These are phyloP conservation scores for Cladosporium sp. DNA, from an alignment of 2,329 filamentous ascomycete species.

Conservation along the genomic window DNA sequence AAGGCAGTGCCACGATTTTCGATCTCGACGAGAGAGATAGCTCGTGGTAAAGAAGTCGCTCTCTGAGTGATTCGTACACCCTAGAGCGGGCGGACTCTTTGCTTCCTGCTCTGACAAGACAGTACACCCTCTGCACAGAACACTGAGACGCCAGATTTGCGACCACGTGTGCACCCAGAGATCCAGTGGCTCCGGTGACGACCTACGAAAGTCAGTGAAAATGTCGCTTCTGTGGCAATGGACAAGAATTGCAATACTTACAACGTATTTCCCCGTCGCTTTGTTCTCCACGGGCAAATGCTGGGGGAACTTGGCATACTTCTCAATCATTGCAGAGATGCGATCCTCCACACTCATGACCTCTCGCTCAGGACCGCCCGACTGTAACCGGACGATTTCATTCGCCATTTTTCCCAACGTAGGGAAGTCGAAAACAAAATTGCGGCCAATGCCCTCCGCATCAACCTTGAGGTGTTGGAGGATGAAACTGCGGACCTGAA, in stretches of 20 bases:
- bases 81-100: slow-evolving; percentile 29
- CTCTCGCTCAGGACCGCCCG: slow-evolving; percentile 29
- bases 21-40: slow-evolving; percentile 20
- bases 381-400: slow-evolving; percentile 41
- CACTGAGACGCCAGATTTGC: slow-evolving; percentile 25
- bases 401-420: slow-evolving; percentile 45
- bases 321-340: slow-evolving; percentile 42
- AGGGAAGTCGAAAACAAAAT: slow-evolving; percentile 56
- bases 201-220: slow-evolving; percentile 16
- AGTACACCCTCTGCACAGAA: slow-evolving; percentile 28
- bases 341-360: slow-evolving; percentile 34
- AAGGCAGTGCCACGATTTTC: slow-evolving; percentile 26
- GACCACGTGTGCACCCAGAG: slow-evolving; percentile 33
- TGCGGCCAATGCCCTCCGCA: slow-evolving; percentile 47
- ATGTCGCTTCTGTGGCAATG: not conserved
- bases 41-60: slow-evolving; percentile 34
- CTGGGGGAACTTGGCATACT: slow-evolving; percentile 35
- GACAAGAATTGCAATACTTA: slow-evolving; percentile 17
- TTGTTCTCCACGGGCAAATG: slow-evolving; percentile 18
- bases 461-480: slow-evolving; percentile 49
- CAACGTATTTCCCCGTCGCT: slow-evolving; percentile 22
- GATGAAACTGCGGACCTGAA: slow-evolving; percentile 51
- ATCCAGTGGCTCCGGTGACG: slow-evolving; percentile 36
- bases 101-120: slow-evolving; percentile 44
- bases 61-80: slow-evolving; percentile 30